Evolutionary conservation across 495 filamentous ascomycete species (phyloP), one percentile per base, ranked within the genome.

Genomic region (Podospora fimiseda): DNA sequence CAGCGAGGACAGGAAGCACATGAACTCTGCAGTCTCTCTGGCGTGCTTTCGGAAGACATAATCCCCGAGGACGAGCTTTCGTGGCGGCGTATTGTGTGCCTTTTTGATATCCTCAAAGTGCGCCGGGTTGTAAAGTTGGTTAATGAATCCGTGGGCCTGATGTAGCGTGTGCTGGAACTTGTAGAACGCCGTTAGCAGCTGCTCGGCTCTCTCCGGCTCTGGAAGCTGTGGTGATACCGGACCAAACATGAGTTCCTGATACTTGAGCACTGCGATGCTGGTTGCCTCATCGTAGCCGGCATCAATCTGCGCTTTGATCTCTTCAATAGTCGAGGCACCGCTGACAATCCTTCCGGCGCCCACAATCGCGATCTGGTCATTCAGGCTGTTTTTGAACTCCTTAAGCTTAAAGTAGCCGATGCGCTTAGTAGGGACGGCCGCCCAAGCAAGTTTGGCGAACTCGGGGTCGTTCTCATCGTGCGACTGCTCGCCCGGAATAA

Each of bases 231-330:
- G n/a, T 1, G 20, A 18, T 40, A 40, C 9, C 1, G 49, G 46
- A 1, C 57, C 57, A 8, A 39, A 50, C 16, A 39, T 16, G 33
- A 37, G 22, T 18, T 53, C 20, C 0, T 22, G 33, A 43, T 55
- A 60, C 16, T 38, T 33, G 52, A 60, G 59, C 11, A 66, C 23
- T 3, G 24, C 47, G 13, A 66, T 45, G 47, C 62, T 64, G 9
- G 60, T 48, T 0, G 37, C 23, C 13, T 56, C 33, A 38, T 58
- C 55, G 2, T 46, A n/a, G 47, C 4, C 27, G 8, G 50, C 37
- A 8, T 39, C 27, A 18, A 52, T 46, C 6, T 53, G 16, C 24
- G 2, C 39, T 22, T 43, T 13, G 13, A 62, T 43, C 16, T 52
- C 53, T 6, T 56, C 56, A 37, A 57, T 33, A 2, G 53, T 50